A percentile compares a stretch with the other conserved stretches of the same genome.
Evolutionary conservation across 2,329 filamentous ascomycete species (phyloP).

Genomic region (Colletotrichum sp.): DNA sequence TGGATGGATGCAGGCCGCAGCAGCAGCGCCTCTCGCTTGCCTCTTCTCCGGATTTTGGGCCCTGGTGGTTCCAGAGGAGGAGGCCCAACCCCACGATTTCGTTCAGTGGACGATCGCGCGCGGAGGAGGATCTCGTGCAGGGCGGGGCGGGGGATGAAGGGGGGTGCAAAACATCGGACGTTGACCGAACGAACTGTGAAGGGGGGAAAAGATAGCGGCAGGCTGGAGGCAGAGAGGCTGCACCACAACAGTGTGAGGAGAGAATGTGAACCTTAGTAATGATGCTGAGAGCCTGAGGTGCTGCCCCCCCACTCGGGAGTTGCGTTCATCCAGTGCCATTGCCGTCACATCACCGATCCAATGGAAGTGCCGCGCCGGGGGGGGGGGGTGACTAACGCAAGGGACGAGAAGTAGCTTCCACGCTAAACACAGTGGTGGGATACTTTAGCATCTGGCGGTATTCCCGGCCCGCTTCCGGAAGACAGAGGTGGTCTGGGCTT

Average conservation of each 20-base stretch:
- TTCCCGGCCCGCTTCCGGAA: background rate
- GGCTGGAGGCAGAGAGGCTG: background rate
- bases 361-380: background rate
- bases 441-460: background rate
- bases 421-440: background rate
- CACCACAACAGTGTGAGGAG: background rate
- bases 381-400: background rate
- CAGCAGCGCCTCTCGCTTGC: background rate
- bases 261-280: constrained; percentile 1
- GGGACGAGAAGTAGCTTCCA: background rate
- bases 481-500: background rate
- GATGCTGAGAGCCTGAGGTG: background rate
- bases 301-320: constrained; percentile 4
- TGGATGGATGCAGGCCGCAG: background rate
- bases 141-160: background rate
- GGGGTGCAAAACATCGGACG: constrained; percentile 11
- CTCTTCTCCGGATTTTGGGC: constrained; percentile 5
- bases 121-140: constrained; percentile 7
- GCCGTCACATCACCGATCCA: background rate
- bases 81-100: constrained; percentile 15
- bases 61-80: background rate
- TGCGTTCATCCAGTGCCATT: constrained; percentile 15
- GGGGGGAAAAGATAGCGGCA: background rate
- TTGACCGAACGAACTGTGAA: constrained; percentile 5
- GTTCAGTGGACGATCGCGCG: constrained; percentile 12